phyloP scores from a whole-genome alignment of 1,284 basidiomycete genomes.

The Marasmius tenuissimus region DNA sequence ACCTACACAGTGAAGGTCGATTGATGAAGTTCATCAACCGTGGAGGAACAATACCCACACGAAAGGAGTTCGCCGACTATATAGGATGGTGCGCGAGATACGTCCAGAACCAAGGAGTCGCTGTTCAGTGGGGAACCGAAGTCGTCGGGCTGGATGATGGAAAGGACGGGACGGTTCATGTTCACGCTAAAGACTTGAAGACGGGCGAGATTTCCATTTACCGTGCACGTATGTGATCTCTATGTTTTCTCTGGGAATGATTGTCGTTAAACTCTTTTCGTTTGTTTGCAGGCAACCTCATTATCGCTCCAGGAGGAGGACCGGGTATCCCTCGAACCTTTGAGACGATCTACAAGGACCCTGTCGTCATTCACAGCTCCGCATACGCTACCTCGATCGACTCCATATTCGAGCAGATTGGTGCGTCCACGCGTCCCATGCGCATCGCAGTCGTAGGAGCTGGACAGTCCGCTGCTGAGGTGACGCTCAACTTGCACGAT shows the following conservation, averaged over 20 bases:
- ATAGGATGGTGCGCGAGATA: slow-evolving; percentile 52
- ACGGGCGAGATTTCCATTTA: slow-evolving; percentile 35
- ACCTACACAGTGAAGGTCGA: slow-evolving; percentile 52
- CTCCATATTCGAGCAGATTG: slow-evolving; percentile 32
- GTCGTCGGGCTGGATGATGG: slow-evolving; percentile 41
- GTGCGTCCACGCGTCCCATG: slow-evolving; percentile 28
- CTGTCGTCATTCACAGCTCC: slow-evolving; percentile 45
- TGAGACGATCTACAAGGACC: slow-evolving; percentile 30
- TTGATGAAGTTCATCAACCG: slow-evolving; percentile 71
- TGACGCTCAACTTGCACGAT: slow-evolving; percentile 48
- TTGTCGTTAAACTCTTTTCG: slow-evolving; percentile 8
- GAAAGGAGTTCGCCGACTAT: slow-evolving; percentile 74
- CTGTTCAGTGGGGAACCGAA: slow-evolving; percentile 49
- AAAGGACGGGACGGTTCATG: slow-evolving; percentile 34
- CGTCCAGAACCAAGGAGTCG: slow-evolving; percentile 42
- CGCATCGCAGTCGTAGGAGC: slow-evolving; percentile 54
- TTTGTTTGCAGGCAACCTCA: slow-evolving; percentile 37
- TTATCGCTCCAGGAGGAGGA: slow-evolving; percentile 54
- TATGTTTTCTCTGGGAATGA: slow-evolving; percentile 8
- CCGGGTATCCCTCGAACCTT: slow-evolving; percentile 44
- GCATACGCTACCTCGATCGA: slow-evolving; percentile 41
- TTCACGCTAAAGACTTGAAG: slow-evolving; percentile 34
- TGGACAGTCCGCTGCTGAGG: slow-evolving; percentile 57
- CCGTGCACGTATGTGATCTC: slow-evolving; percentile 36
- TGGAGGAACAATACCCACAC: slow-evolving; percentile 89